Conservation (phyloP, 2,329 filamentous ascomycete genomes). For the Nigrospora oryzae region DNA sequence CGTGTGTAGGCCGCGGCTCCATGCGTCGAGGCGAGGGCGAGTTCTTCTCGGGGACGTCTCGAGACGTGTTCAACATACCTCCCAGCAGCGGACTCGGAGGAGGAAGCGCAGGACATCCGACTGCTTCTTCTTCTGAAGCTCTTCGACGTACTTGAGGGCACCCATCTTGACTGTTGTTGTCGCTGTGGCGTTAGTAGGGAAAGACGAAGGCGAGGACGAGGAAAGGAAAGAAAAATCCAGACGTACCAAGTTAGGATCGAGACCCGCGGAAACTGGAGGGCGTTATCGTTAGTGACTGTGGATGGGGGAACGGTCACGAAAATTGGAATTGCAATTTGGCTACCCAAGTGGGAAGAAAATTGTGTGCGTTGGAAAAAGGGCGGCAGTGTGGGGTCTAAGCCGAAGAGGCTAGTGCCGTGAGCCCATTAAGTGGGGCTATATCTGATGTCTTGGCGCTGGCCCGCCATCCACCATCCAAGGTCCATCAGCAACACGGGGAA, state of each 20-base stretch:
- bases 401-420: neutral
- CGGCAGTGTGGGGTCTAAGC: neutral
- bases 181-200: conserved; percentile 12
- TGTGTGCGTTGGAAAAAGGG: conserved; percentile 2
- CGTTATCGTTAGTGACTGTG: conserved; percentile 20
- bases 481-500: neutral
- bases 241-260: conserved; percentile 25
- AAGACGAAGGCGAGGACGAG: neutral
- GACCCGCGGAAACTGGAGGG: conserved; percentile 25
- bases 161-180: conserved; percentile 67
- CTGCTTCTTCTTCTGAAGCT: conserved; percentile 99
- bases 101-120: conserved; percentile 99
- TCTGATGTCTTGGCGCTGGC: neutral
- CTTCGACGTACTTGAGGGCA: conserved; percentile 99
- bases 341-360: conserved; percentile 8
- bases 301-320: conserved; percentile 8
- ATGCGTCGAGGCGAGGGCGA: conserved; percentile 9
- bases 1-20: conserved; percentile 8
- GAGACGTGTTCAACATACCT: conserved; percentile 62
- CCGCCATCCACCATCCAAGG: neutral
- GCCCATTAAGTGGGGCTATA: neutral
- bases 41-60: conserved; percentile 17
- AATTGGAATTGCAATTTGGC: conserved; percentile 13
- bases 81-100: conserved; percentile 99
- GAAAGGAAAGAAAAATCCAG: neutral